Percentiles rank a stretch among this genome's conserved stretches.
Evolutionary conservation across 1,139 yeast genomes (phyloP).

Genomic region (Protomyces pachydermus): DNA sequence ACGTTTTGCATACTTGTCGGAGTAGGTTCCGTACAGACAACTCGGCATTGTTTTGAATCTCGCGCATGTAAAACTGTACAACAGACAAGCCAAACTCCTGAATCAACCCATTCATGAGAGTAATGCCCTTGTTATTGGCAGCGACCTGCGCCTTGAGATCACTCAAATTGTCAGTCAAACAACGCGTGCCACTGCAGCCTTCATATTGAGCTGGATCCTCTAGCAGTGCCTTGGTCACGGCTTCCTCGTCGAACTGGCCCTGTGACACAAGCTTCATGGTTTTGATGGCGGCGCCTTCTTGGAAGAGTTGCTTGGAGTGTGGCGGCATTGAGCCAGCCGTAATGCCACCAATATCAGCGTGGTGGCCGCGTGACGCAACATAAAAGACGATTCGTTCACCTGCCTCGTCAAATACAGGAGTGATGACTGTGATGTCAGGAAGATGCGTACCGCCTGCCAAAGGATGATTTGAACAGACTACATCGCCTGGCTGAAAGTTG

Average conservation of each 20-base stretch:
- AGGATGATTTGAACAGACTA: constrained; percentile 64
- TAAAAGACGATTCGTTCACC: constrained; percentile 47
- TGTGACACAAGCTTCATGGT: constrained; percentile 53
- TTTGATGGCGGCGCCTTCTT: constrained; percentile 60
- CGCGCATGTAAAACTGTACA: constrained; percentile 57
- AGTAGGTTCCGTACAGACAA: constrained; percentile 49
- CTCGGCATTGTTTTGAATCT: constrained; percentile 59
- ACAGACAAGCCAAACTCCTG: constrained; percentile 49
- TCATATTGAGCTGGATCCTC: constrained; percentile 52
- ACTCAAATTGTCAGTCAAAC: constrained; percentile 55
- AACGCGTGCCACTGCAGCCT: constrained; percentile 59
- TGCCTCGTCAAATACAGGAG: constrained; percentile 66
- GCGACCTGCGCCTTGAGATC: constrained; percentile 66
- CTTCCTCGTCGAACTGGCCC: constrained; percentile 55
- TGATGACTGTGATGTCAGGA: constrained; percentile 67
- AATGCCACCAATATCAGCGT: constrained; percentile 64
- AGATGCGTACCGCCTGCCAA: constrained; percentile 68
- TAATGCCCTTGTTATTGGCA: constrained; percentile 60
- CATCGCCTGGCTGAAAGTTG: constrained; percentile 56
- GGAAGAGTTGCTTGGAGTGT: constrained; percentile 54
- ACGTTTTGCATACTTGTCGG: constrained; percentile 40
- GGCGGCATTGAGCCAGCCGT: constrained; percentile 66
- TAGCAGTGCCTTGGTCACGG: constrained; percentile 46
- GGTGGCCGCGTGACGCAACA: constrained; percentile 65
- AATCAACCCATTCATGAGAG: constrained; percentile 48